phyloP scores from a whole-genome alignment of 2,329 filamentous ascomycete genomes.

The Grosmannia clavigera region DNA sequence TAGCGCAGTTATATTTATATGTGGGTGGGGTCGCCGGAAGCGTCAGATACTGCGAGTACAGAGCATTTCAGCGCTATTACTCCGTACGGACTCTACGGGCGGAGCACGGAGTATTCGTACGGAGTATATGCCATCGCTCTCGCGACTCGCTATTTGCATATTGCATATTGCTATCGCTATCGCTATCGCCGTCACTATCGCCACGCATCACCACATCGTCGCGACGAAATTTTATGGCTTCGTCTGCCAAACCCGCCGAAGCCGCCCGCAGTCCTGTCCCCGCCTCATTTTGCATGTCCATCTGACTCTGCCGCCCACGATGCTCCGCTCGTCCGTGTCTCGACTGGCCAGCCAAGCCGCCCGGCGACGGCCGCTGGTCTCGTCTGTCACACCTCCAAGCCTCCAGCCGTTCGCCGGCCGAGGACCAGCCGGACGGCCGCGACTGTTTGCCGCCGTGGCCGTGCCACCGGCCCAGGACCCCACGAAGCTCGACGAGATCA shows the following conservation, averaged over 20 bases:
- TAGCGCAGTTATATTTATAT: background rate
- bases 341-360: slow-evolving; percentile 5
- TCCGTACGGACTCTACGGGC: too few relatives aligned
- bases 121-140: too few relatives aligned
- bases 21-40: background rate
- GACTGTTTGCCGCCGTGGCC: slow-evolving; percentile 4
- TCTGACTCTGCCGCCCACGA: background rate
- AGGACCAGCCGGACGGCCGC: background rate
- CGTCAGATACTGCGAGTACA: too few relatives aligned
- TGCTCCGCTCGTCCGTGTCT: slow-evolving; percentile 10
- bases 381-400: background rate
- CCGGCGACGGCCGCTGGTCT: slow-evolving; percentile 1
- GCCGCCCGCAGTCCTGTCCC: background rate
- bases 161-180: background rate
- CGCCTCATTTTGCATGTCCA: background rate
- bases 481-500: slow-evolving; percentile 75
- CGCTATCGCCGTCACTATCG: background rate
- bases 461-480: slow-evolving; percentile 44
- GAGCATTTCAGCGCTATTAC: too few relatives aligned
- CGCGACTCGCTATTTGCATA: too few relatives aligned
- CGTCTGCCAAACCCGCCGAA: background rate
- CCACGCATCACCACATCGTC: background rate
- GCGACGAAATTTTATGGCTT: background rate
- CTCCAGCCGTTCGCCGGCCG: background rate
- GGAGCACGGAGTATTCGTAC: too few relatives aligned